Conservation (phyloP, 2,329 filamentous ascomycete genomes). For the Cladosporium sp. region DNA sequence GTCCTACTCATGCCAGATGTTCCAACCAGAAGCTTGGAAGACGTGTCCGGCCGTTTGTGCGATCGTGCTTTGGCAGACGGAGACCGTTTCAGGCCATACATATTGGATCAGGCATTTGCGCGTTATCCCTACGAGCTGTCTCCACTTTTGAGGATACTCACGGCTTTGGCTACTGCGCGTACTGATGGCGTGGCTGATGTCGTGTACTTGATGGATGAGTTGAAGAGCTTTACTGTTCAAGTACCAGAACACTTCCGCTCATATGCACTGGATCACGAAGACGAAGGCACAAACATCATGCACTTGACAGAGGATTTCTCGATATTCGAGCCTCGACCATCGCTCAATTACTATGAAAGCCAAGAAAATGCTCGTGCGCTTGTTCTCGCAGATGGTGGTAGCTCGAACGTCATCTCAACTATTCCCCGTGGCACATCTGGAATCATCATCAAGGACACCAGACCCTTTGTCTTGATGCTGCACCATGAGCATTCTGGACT, state of each 20-base stretch:
- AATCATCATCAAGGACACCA: slow-evolving; percentile 74
- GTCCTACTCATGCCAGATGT: slow-evolving; percentile 53
- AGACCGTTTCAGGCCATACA: slow-evolving; percentile 52
- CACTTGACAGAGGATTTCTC: slow-evolving; percentile 64
- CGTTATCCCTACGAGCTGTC: slow-evolving; percentile 84
- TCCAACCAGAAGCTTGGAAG: not conserved
- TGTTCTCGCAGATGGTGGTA: slow-evolving; percentile 11
- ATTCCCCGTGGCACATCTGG: slow-evolving; percentile 68
- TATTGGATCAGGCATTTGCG: slow-evolving; percentile 68
- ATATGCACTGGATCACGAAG: slow-evolving; percentile 78
- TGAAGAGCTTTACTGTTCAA: slow-evolving; percentile 73
- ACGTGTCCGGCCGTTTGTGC: slow-evolving; percentile 9
- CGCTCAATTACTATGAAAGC: not conserved
- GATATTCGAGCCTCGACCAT: slow-evolving; percentile 53
- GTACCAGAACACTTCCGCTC: slow-evolving; percentile 71
- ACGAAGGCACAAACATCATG: slow-evolving; percentile 81
- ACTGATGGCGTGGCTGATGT: slow-evolving; percentile 37
- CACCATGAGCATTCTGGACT: slow-evolving; percentile 74
- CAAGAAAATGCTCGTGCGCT: slow-evolving; percentile 4
- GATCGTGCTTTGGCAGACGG: slow-evolving; percentile 43
- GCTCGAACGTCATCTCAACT: slow-evolving; percentile 49
- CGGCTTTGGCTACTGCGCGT: slow-evolving; percentile 24
- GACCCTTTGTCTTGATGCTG: slow-evolving; percentile 73
- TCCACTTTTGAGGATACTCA: slow-evolving; percentile 62
- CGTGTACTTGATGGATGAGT: slow-evolving; percentile 64